Evolutionary conservation across 805 yeast species (phyloP), one percentile per base, ranked within the genome.

Genomic region (Candida ficus): DNA sequence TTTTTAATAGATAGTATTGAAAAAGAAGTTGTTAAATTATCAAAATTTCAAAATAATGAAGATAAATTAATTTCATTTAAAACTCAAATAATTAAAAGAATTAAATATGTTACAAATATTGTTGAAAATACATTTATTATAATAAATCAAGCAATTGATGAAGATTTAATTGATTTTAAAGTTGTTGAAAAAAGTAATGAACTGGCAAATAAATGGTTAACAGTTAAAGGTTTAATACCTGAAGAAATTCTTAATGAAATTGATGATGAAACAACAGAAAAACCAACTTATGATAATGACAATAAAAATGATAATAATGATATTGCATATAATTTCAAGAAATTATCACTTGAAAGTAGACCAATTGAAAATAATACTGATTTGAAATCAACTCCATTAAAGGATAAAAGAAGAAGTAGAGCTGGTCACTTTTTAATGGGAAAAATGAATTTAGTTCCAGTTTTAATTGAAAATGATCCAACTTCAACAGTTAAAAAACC

Each of bases 381-480:
- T 29, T 3, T 19, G 3, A 18, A 30, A 20, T 34, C 37, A 7
- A 41, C 48, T 7, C 35, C 52, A 3, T 40, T 41, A 18, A 46
- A 47, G 19, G 56, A 56, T 21, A 52, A 49, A 35, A 47, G 58
- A 39, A 49, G 49, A 44, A 54, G 57, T 33, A 42, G 55, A 33
- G 61, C 66, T 26, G 73, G 73, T 7, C 67, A 68, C 16, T 49
- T 60, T 26, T 51, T 68, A 12, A 51, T 66, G 45, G 61, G 64
- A n/a, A 67, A 64, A 38, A 60, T 68, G 67, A 67, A 68, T 44
- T 53, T 67, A 18, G 60, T 59, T 35, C 69, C 73, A 0, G 57
- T 66, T 2, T 47, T 65, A 29, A 54, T 66, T 26, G 59, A 60
- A 23, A 58, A 57, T 10, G 55, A 64, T 25, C 63, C 66, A 43